Conservation (phyloP, 2,329 filamentous ascomycete genomes). For the Penicillium verrucosum region DNA sequence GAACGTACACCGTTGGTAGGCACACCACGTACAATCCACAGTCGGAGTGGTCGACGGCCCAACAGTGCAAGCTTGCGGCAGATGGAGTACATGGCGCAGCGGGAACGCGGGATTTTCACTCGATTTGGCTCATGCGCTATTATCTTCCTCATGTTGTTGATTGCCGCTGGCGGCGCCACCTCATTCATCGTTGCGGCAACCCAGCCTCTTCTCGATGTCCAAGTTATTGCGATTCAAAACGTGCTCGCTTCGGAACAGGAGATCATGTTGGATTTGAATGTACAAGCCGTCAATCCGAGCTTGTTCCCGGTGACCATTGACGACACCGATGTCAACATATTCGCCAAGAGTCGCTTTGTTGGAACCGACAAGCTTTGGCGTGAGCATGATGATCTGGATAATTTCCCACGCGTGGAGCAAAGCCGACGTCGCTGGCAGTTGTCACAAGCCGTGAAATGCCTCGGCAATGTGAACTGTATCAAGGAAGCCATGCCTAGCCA, state of each 20-base stretch:
- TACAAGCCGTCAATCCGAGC: slow-evolving; percentile 88
- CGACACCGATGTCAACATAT: slow-evolving; percentile 85
- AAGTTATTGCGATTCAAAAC: slow-evolving; percentile 77
- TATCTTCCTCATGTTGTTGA: slow-evolving; percentile 73
- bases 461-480: slow-evolving; percentile 21
- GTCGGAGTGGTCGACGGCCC: slow-evolving; percentile 54
- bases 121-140: slow-evolving; percentile 84
- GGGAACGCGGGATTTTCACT: slow-evolving; percentile 62
- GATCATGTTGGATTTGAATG: slow-evolving; percentile 86
- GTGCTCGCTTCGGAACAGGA: slow-evolving; percentile 93
- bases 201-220: slow-evolving; percentile 75
- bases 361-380: slow-evolving; percentile 54
- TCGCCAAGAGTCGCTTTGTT: slow-evolving; percentile 88
- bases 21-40: slow-evolving; percentile 58
- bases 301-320: slow-evolving; percentile 82
- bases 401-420: slow-evolving; percentile 32
- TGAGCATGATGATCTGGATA: slow-evolving; percentile 28
- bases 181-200: slow-evolving; percentile 90
- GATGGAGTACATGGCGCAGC: slow-evolving; percentile 69
- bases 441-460: slow-evolving; percentile 28
- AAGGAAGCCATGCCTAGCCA: slow-evolving; percentile 14
- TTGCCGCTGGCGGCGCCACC: slow-evolving; percentile 80
- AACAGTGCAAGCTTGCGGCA: slow-evolving; percentile 61
- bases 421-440: slow-evolving; percentile 35
- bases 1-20: slow-evolving; percentile 80